A percentile compares a stretch with the other conserved stretches of the same genome.
Conservation (phyloP, 768 basidiomycete genomes). For the Xanthoconium stramineum region DNA sequence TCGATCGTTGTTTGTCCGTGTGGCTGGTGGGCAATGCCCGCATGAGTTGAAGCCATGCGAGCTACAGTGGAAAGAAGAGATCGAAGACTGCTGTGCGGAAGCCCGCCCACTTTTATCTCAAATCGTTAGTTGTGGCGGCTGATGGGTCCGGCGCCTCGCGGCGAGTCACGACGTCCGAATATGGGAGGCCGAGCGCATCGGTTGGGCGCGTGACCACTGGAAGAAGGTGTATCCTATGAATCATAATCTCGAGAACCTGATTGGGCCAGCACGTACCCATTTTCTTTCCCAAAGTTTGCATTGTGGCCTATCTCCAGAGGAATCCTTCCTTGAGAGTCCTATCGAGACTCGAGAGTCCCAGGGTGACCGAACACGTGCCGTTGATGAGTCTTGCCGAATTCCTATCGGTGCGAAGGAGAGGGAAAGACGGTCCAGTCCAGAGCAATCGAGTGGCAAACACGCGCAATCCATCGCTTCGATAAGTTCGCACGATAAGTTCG, state of each 20-base stretch:
- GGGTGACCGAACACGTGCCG: too few species aligned
- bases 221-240: background rate
- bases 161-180: constrained; percentile 1
- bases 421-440: too few species aligned
- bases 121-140: constrained; percentile 6
- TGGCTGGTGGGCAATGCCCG: constrained; percentile 34
- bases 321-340: constrained; percentile 1
- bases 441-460: too few species aligned
- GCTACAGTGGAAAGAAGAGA: background rate
- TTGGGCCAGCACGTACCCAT: background rate
- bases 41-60: constrained; percentile 12
- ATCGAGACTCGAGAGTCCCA: too few species aligned
- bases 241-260: background rate
- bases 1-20: constrained; percentile 19
- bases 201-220: background rate
- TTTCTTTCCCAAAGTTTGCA: too few species aligned
- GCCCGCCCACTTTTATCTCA: constrained; percentile 9
- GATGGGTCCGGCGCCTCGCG: background rate
- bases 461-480: too few species aligned
- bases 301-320: constrained; percentile 5
- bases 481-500: too few species aligned
- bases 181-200: background rate
- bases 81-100: constrained; percentile 3
- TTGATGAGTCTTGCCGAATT: too few species aligned
- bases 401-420: too few species aligned